These are phyloP conservation scores for Leccinum ochraceum DNA, from an alignment of 768 basidiomycete species.

Conservation along the genomic window DNA sequence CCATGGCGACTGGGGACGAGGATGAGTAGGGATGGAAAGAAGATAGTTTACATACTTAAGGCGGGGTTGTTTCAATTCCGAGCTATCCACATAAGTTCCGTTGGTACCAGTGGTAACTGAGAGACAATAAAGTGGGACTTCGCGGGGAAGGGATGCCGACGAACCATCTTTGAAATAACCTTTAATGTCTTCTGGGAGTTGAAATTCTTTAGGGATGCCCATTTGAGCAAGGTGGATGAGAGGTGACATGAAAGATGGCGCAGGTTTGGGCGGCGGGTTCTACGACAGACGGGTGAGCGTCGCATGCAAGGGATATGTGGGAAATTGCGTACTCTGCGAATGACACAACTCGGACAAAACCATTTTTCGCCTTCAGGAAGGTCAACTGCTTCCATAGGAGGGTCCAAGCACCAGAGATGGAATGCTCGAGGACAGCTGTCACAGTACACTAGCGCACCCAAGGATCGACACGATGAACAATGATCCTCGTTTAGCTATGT, in stretches of 20 bases:
- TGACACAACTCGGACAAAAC: conserved; percentile 75
- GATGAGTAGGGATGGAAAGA: conserved; percentile 1
- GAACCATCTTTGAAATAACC: conserved; percentile 85
- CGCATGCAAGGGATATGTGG: conserved; percentile 1
- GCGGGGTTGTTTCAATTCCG: conserved; percentile 73
- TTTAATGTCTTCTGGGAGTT: conserved; percentile 83
- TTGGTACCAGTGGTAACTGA: conserved; percentile 77
- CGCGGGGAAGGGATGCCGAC: conserved; percentile 27
- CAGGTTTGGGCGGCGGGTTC: conserved; percentile 66
- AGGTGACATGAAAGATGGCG: conserved; percentile 67
- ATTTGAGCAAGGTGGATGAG: conserved; percentile 70
- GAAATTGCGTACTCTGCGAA: conserved; percentile 56
- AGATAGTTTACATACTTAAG: conserved; percentile 64
- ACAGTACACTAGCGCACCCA: conserved; percentile 90
- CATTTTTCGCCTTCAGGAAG: conserved; percentile 78
- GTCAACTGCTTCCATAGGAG: conserved; percentile 87
- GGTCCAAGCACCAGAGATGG: conserved; percentile 96
- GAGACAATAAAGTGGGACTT: conserved; percentile 18
- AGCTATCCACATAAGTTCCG: conserved; percentile 82
- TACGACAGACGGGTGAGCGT: conserved; percentile 32
- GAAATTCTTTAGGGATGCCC: conserved; percentile 77
- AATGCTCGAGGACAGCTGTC: conserved; percentile 96
- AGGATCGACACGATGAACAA: conserved; percentile 80
- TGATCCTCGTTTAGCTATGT: conserved; percentile 73
- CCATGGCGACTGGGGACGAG: conserved; percentile 66